Percentiles rank a stretch among this genome's conserved stretches.
These are phyloP conservation scores for Datura wrightii DNA, from an alignment of 257 asterid species.

Conservation along the genomic window DNA sequence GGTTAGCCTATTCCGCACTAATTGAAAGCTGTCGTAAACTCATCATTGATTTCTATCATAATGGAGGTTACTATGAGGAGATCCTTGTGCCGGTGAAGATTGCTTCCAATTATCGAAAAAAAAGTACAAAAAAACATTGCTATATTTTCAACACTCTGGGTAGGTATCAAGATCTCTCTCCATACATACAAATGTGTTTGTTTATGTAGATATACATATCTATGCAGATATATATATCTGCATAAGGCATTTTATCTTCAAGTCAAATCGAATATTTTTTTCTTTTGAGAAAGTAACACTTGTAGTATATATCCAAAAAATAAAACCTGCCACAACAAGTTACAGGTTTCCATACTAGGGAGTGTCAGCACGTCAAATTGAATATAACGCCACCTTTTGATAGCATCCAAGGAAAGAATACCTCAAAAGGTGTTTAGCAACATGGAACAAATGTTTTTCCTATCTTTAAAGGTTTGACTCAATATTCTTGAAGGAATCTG, in stretches of 20 bases:
- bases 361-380: background rate
- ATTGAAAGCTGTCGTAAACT: background rate
- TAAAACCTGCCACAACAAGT: no score
- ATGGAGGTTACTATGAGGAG: background rate
- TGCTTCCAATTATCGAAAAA: background rate
- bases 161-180: background rate
- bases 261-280: no score
- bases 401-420: background rate
- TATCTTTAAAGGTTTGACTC: background rate
- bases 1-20: background rate
- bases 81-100: background rate
- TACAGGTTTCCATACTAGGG: no score
- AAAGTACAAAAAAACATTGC: background rate
- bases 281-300: no score
- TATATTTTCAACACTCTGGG: slow-evolving; percentile 5
- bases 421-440: background rate
- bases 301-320: no score
- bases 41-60: background rate
- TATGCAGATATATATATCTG: background rate
- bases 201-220: background rate
- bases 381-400: background rate
- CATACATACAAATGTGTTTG: background rate
- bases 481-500: background rate
- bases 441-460: background rate
- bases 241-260: background rate